A percentile compares a stretch with the other conserved stretches of the same genome.
These are phyloP conservation scores for Leccinum fibrillosum DNA, from an alignment of 768 basidiomycete species.

Conservation along the genomic window DNA sequence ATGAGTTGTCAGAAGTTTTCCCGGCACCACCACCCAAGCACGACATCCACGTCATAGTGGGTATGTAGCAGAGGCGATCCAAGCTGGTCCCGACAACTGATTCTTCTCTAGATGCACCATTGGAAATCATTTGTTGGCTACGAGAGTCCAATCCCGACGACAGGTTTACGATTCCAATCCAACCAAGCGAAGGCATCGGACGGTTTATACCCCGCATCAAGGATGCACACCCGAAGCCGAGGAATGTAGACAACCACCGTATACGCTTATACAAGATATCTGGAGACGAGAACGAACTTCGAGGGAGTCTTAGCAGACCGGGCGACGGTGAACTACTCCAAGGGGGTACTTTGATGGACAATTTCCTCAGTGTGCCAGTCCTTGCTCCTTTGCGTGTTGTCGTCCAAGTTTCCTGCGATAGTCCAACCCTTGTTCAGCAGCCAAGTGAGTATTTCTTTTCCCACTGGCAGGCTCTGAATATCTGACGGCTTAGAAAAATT, in stretches of 20 bases:
- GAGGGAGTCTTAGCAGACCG: background rate
- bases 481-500: background rate
- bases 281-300: background rate
- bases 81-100: too few relatives aligned
- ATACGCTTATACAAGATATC: background rate
- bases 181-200: too few relatives aligned
- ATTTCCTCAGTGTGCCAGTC: background rate
- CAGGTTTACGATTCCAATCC: too few relatives aligned
- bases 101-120: too few relatives aligned
- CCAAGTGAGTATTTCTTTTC: too few relatives aligned
- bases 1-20: background rate
- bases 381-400: background rate
- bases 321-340: background rate
- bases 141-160: too few relatives aligned
- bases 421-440: too few relatives aligned
- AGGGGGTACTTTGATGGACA: background rate
- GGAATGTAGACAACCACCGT: background rate
- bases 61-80: too few relatives aligned
- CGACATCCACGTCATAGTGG: background rate
- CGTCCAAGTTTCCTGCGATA: background rate
- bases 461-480: too few relatives aligned
- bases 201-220: too few relatives aligned
- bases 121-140: too few relatives aligned
- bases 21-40: background rate
- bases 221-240: too few relatives aligned